Base-by-base conservation (phyloP, 1,284 basidiomycete genomes). In the Fomes fomentarius region DNA sequence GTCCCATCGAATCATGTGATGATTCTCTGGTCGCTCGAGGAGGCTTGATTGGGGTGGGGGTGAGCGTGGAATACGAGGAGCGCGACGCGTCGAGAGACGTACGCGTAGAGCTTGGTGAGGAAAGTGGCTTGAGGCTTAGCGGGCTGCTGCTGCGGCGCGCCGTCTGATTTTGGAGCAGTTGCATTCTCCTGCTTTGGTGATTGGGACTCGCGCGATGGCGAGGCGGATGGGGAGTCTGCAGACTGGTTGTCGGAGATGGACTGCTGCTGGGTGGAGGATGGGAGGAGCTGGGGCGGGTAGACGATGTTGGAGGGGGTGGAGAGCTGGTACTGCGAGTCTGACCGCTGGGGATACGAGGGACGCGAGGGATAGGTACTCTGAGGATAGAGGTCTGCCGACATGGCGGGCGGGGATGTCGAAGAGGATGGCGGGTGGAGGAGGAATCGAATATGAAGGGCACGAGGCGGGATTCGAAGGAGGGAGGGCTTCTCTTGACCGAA, bases 1-100 rank as follows among this genome's bases (percentile, higher is more conserved):
- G 68, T 94, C 93, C 93, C 93, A 95, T 42, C 93, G 86, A 68
- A 95, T 94, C 86, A 95, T 94, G 71, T 92, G 89, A 66, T 92
- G 89, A 72, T 92, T 92, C 74, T 93, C 90, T 51, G 86, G 82
- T 39, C 90, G 85, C 71, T 93, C 91, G 65, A 93, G 83, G 52
- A 93, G 85, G 57, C 90, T 91, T 69, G 46, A 50, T 42, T 24
- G 47, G 12, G 9, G 50, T 4, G 39, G 26, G 33, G 14, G 48
- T 24, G 33, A n/a, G 25, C 31, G 28, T 44, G 50, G 44, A 56
- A 54, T 26, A 35, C 56, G 47, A 35, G 62, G 48, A 50, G 41
- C 47, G 60, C 30, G 55, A 48, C 50, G 53, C 63, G 66, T 64
- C 15, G 43, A 40, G 60, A 49, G 64, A 85, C 88, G 66, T 69